phyloP scores from a whole-genome alignment of 225 moss, liverwort and hornwort species.

The Marchantia paleacea region DNA sequence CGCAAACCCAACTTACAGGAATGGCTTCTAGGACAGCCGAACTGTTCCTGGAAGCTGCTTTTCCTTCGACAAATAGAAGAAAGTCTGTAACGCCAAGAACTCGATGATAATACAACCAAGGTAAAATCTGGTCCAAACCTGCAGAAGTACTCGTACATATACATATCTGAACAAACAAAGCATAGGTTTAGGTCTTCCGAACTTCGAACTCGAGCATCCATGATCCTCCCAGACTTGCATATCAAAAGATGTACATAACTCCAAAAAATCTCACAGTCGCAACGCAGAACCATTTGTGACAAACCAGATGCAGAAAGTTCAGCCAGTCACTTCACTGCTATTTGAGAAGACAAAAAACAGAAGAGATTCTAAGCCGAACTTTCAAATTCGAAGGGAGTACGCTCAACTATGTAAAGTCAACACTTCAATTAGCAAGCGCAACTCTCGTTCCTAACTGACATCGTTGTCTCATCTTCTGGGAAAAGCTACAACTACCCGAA shows the following conservation, averaged over 20 bases:
- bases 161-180: constrained; percentile 61
- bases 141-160: constrained; percentile 97
- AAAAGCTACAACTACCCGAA: background rate
- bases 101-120: constrained; percentile 92
- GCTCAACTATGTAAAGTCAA: too few relatives aligned
- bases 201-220: background rate
- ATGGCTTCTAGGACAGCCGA: constrained; percentile 89
- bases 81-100: constrained; percentile 93
- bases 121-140: constrained; percentile 92
- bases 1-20: constrained; percentile 50
- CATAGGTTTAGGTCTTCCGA: background rate
- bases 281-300: background rate
- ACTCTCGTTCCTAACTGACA: too few relatives aligned
- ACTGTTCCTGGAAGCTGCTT: constrained; percentile 74
- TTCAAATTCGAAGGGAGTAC: too few relatives aligned
- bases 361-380: too few relatives aligned
- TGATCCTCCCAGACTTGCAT: background rate
- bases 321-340: too few relatives aligned
- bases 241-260: background rate
- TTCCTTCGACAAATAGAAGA: constrained; percentile 97
- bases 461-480: background rate
- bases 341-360: too few relatives aligned
- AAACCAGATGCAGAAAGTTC: background rate
- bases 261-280: background rate
- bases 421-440: too few relatives aligned